phyloP scores from a whole-genome alignment of 805 yeast genomes.

The Kodamaea leandrae region DNA sequence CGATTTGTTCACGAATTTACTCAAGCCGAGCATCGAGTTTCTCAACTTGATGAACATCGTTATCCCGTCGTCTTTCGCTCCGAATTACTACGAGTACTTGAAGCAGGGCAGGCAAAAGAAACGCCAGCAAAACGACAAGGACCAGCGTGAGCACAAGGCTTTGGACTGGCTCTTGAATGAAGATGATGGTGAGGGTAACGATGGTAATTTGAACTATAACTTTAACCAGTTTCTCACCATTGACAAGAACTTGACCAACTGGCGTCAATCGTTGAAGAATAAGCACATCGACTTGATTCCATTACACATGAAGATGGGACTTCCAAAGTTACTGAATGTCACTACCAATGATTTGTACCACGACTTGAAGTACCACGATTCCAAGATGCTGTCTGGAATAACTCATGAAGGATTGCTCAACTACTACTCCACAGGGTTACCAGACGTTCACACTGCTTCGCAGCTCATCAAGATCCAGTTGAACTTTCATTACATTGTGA shows the following conservation, averaged over 20 bases:
- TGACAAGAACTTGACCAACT: constrained; percentile 39
- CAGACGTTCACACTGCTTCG: constrained; percentile 38
- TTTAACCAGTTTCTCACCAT: constrained; percentile 42
- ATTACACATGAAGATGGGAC: constrained; percentile 22
- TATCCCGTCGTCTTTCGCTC: constrained; percentile 46
- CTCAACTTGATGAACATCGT: constrained; percentile 42
- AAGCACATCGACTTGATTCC: constrained; percentile 23
- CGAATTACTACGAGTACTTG: constrained; percentile 43
- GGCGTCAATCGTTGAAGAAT: constrained; percentile 38
- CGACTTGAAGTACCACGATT: constrained; percentile 21
- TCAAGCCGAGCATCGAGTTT: constrained; percentile 43
- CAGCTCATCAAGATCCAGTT: constrained; percentile 43
- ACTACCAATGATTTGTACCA: constrained; percentile 30
- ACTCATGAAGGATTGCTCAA: constrained; percentile 19
- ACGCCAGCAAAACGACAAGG: constrained; percentile 18
- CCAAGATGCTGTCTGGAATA: constrained; percentile 15
- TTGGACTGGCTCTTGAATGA: constrained; percentile 45
- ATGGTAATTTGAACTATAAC: constrained; percentile 45
- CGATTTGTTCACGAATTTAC: constrained; percentile 33
- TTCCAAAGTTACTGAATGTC: constrained; percentile 24
- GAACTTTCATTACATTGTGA: constrained; percentile 42
- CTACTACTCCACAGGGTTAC: constrained; percentile 31
- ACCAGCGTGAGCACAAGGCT: constrained; percentile 17
- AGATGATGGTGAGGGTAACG: constrained; percentile 48
- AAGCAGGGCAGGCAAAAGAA: constrained; percentile 19